phyloP scores from a whole-genome alignment of 73 alveolate species.

The Strombidium stylifer region DNA sequence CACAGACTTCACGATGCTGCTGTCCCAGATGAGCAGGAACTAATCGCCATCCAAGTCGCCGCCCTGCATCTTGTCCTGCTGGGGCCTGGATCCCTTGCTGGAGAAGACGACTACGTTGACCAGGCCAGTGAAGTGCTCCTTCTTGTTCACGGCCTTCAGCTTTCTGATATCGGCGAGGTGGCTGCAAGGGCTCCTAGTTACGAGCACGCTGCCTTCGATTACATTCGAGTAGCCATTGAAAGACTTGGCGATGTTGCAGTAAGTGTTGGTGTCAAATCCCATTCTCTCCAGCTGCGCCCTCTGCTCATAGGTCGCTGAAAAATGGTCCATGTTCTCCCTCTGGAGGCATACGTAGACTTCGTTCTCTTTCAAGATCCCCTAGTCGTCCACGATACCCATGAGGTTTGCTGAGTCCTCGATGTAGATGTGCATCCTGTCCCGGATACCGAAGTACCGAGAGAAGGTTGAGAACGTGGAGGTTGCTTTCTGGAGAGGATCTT shows the following conservation, averaged over 20 bases:
- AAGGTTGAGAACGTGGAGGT: too few relatives aligned
- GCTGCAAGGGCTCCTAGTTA: slow-evolving; percentile 82
- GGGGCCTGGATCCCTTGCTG: slow-evolving; percentile 75
- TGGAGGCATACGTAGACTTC: slow-evolving; percentile 61
- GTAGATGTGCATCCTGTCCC: slow-evolving; percentile 42
- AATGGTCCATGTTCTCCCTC: background rate
- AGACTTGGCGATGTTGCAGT: background rate
- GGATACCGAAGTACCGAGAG: background rate
- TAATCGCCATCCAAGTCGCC: slow-evolving; percentile 93
- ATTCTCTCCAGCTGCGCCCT: background rate
- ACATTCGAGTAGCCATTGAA: background rate
- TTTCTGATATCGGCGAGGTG: slow-evolving; percentile 89
- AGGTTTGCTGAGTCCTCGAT: slow-evolving; percentile 61
- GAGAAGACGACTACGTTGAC: slow-evolving; percentile 82
- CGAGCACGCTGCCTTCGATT: slow-evolving; percentile 56
- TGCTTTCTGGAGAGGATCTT: too few relatives aligned
- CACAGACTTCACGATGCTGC: slow-evolving; percentile 11
- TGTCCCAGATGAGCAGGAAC: slow-evolving; percentile 74
- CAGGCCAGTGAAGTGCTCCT: slow-evolving; percentile 63
- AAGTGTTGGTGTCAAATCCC: background rate
- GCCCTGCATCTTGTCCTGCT: slow-evolving; percentile 67
- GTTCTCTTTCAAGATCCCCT: slow-evolving; percentile 58
- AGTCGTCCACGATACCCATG: slow-evolving; percentile 84
- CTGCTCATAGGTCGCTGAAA: background rate
- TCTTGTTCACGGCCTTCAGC: slow-evolving; percentile 69